phyloP scores from a whole-genome alignment of 257 asterid species.

The Striga asiatica region DNA sequence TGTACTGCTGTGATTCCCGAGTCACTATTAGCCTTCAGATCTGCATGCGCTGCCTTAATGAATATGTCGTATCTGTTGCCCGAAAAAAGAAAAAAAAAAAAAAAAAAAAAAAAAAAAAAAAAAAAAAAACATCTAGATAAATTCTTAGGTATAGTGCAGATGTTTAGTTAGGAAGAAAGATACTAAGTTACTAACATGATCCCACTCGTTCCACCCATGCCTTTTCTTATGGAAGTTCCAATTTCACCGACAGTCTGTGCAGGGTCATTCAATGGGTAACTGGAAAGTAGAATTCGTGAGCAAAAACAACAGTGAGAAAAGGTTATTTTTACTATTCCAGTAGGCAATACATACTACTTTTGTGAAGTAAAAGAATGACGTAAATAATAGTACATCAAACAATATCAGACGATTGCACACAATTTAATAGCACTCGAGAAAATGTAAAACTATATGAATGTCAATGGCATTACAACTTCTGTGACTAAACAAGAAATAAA shows the following conservation, averaged over 20 bases:
- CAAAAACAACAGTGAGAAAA: constrained; percentile 12
- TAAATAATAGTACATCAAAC: neutral
- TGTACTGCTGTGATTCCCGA: constrained; percentile 40
- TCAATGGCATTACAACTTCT: neutral
- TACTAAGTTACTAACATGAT: constrained; percentile 62
- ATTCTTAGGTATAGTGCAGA: too few species aligned
- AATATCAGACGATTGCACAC: neutral
- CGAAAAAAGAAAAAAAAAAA: neutral
- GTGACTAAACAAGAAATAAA: neutral
- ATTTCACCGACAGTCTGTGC: constrained; percentile 74
- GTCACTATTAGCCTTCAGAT: constrained; percentile 46
- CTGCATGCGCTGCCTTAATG: constrained; percentile 77
- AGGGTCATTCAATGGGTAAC: constrained; percentile 94
- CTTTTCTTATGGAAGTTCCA: constrained; percentile 76
- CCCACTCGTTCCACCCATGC: constrained; percentile 99
- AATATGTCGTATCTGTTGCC: constrained; percentile 68
- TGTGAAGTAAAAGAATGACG: neutral
- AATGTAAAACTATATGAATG: neutral
- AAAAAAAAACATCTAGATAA: neutral
- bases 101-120: neutral
- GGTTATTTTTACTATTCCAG: neutral
- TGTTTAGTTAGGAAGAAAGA: too few species aligned
- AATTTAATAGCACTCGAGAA: neutral
- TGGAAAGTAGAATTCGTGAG: constrained; percentile 24
- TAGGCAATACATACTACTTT: neutral